phyloP scores from a whole-genome alignment of 139 green algal genomes.

The Coelastrella sp. region DNA sequence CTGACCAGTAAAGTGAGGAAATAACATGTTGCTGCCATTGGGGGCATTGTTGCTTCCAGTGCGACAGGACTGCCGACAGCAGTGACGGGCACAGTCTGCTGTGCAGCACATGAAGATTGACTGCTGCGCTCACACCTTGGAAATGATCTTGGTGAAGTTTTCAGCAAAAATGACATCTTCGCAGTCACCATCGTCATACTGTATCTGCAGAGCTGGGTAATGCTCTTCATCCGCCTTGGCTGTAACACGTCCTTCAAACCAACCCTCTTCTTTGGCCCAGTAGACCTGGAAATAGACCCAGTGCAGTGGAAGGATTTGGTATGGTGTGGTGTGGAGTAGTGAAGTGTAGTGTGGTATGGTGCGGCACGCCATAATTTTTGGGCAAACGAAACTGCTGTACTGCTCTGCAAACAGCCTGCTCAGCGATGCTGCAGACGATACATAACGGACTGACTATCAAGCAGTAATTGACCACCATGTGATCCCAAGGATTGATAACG shows the following conservation, averaged over 20 bases:
- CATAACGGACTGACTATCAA: neutral
- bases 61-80: no score
- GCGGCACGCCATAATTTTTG: no score
- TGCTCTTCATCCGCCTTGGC: neutral
- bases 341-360: neutral
- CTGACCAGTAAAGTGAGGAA: no score
- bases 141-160: slow-evolving; percentile 1
- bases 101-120: neutral
- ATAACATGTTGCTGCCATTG: no score
- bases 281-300: slow-evolving; percentile 10
- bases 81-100: no score
- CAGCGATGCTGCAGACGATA: neutral
- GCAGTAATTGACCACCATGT: no score
- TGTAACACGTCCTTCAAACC: neutral
- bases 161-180: slow-evolving; percentile 8
- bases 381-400: no score
- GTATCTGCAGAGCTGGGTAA: slow-evolving; percentile 11
- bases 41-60: no score
- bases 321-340: neutral
- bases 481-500: no score
- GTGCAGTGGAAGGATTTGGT: neutral
- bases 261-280: neutral
- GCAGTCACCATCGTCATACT: slow-evolving; percentile 10
- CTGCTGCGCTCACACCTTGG: neutral
- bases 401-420: no score